Conservation (phyloP, 2,329 filamentous ascomycete genomes). For the Akanthomyces lecanii region DNA sequence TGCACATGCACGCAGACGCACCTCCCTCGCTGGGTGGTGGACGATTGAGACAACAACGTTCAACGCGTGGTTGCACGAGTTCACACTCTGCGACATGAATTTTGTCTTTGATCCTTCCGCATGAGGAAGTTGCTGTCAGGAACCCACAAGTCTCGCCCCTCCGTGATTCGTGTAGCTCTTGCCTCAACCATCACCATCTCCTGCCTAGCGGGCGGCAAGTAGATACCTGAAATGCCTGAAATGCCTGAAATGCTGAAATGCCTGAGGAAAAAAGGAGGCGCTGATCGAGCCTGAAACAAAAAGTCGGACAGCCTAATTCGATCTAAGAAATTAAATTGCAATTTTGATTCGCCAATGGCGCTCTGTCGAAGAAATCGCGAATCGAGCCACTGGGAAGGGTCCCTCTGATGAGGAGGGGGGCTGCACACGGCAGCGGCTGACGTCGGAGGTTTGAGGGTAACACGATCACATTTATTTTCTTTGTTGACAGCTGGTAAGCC, state of each 20-base stretch:
- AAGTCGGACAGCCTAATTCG: background rate
- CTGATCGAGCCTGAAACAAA: conserved; percentile 11
- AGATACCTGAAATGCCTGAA: background rate
- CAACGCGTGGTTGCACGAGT: background rate
- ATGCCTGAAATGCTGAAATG: background rate
- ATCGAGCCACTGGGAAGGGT: conserved; percentile 7
- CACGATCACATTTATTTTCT: conserved; percentile 2
- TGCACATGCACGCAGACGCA: background rate
- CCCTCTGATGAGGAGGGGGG: background rate
- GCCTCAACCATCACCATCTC: background rate
- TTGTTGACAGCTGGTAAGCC: background rate
- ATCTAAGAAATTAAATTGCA: background rate
- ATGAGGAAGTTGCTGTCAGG: background rate
- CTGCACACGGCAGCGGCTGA: background rate
- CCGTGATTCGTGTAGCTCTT: background rate
- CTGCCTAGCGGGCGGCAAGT: background rate
- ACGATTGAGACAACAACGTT: background rate
- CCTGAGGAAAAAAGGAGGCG: background rate
- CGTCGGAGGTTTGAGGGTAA: conserved; percentile 5
- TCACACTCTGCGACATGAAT: background rate
- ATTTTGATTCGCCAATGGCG: conserved; percentile 1
- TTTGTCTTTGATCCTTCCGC: background rate
- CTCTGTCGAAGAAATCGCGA: background rate
- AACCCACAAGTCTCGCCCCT: background rate
- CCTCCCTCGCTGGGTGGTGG: background rate